Conservation (phyloP, 176 grass and related monocot species). For the Zoysia japonica region DNA sequence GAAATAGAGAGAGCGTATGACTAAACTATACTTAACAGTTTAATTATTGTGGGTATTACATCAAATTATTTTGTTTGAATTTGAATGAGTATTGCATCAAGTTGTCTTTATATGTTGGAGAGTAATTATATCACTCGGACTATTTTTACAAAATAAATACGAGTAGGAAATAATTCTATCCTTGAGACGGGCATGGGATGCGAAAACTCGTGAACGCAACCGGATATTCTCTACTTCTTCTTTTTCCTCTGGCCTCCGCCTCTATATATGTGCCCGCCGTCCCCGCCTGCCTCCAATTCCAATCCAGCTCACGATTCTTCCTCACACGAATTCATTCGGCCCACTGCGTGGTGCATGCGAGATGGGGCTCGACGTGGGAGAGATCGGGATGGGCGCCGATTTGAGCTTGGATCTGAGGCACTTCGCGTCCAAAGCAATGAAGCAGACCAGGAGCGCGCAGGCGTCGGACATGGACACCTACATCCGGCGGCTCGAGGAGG, state of each 20-base stretch:
- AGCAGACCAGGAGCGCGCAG: constrained; percentile 38
- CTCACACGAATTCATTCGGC: not conserved
- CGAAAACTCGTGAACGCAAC: constrained; percentile 3
- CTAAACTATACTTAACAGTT: no score
- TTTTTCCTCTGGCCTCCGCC: not conserved
- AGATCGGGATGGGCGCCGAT: constrained; percentile 55
- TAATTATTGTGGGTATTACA: no score
- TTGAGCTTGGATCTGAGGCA: constrained; percentile 69
- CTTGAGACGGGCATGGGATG: not conserved
- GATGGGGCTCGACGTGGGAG: constrained; percentile 53
- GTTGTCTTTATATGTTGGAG: no score
- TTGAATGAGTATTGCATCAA: no score
- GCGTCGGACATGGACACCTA: constrained; percentile 51
- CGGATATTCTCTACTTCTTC: not conserved
- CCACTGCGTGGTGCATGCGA: not conserved
- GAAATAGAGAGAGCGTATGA: no score
- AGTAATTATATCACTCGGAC: no score
- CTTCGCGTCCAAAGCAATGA: constrained; percentile 44
- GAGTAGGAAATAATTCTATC: not conserved
- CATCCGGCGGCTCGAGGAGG: constrained; percentile 71
- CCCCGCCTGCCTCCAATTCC: not conserved
- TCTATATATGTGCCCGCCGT: not conserved
- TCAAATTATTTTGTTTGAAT: no score
- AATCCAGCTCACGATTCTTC: constrained; percentile 1
- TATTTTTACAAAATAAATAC: no score